Evolutionary conservation across 176 grass and related monocot species (phyloP).

Genomic region (Eleusine coracana): DNA sequence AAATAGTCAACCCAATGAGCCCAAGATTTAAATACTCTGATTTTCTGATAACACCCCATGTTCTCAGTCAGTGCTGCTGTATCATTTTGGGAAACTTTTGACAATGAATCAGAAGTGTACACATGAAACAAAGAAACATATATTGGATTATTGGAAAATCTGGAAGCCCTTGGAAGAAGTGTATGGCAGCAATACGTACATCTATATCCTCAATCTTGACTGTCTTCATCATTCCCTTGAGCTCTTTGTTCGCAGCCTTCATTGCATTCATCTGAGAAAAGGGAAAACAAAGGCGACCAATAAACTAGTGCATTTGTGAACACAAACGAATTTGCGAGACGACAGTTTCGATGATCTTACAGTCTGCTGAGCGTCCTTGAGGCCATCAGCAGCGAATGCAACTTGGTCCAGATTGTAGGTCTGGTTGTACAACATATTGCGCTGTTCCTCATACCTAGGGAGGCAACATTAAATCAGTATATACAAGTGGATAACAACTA

Average conservation of each 20-base stretch:
- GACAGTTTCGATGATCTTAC: slow-evolving; percentile 39
- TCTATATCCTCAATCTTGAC: slow-evolving; percentile 94
- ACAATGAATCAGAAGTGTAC: not conserved
- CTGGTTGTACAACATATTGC: slow-evolving; percentile 94
- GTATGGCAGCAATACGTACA: slow-evolving; percentile 42
- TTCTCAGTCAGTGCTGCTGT: not conserved
- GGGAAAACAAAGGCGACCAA: not conserved
- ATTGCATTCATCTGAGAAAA: slow-evolving; percentile 73
- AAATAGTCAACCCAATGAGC: not conserved
- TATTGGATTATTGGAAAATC: not conserved
- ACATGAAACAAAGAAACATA: not conserved
- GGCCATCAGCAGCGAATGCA: slow-evolving; percentile 79
- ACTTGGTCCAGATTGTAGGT: slow-evolving; percentile 98
- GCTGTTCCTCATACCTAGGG: slow-evolving; percentile 86
- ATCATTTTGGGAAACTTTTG: not conserved
- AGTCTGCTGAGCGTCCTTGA: slow-evolving; percentile 94
- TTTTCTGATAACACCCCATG: not conserved
- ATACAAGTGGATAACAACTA: not conserved
- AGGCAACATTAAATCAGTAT: not conserved
- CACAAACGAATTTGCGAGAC: not conserved
- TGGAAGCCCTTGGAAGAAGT: slow-evolving; percentile 5
- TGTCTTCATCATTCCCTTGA: slow-evolving; percentile 97
- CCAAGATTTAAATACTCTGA: not conserved
- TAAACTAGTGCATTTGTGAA: not conserved
- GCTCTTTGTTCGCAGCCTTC: slow-evolving; percentile 93